A percentile compares a stretch with the other conserved stretches of the same genome.
These are phyloP conservation scores for Globisporangium irregulare DNA, from an alignment of 352 stramenopile species.

Conservation along the genomic window DNA sequence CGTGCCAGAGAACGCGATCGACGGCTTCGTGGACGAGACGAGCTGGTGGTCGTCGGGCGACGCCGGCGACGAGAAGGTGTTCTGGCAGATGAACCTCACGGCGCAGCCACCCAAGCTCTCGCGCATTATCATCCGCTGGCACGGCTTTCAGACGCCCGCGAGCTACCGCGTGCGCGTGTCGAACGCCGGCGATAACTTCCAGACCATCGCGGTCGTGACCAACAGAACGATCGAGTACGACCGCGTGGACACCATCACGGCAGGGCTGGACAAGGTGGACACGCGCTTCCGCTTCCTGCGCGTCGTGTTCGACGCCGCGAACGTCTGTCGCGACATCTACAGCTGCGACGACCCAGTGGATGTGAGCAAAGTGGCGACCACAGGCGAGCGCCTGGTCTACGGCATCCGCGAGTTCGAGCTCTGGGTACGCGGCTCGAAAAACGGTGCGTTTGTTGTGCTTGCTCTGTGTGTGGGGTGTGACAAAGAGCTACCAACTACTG, in stretches of 20 bases:
- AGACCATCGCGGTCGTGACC: conserved; percentile 43
- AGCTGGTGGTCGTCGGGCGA: conserved; percentile 79
- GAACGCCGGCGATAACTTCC: conserved; percentile 56
- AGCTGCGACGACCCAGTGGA: conserved; percentile 34
- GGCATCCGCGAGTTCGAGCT: conserved; percentile 79
- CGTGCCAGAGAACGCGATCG: conserved; percentile 61
- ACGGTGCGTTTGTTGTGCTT: conserved; percentile 19
- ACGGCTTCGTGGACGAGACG: conserved; percentile 63
- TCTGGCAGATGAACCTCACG: conserved; percentile 80
- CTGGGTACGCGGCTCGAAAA: conserved; percentile 57
- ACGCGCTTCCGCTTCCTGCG: conserved; percentile 57
- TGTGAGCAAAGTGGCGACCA: conserved; percentile 18
- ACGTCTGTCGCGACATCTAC: conserved; percentile 42
- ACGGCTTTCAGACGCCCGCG: conserved; percentile 63
- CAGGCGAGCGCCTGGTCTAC: conserved; percentile 67
- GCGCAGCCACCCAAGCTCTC: conserved; percentile 35
- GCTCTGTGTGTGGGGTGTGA: not conserved
- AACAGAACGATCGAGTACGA: conserved; percentile 53
- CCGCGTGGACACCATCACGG: conserved; percentile 59
- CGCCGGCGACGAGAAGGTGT: conserved; percentile 35
- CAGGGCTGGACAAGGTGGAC: conserved; percentile 38
- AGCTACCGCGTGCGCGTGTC: conserved; percentile 62
- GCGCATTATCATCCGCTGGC: conserved; percentile 70
- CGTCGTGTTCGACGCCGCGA: conserved; percentile 43
- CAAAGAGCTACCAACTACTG: not conserved